phyloP scores from a whole-genome alignment of 1,139 yeast genomes.

The Torulaspora pretoriensis region DNA sequence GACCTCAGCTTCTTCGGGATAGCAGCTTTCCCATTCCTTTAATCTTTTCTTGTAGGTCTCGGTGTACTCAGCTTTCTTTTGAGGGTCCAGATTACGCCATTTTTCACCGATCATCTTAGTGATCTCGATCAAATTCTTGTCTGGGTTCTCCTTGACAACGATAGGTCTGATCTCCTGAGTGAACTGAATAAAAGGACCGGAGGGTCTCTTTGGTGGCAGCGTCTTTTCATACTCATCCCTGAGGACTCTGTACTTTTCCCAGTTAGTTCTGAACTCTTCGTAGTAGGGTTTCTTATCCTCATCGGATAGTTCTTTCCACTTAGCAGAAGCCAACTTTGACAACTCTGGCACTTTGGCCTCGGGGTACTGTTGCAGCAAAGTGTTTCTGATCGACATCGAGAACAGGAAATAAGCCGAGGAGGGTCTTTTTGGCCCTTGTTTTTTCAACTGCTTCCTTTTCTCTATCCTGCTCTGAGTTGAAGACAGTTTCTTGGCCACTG shows the following conservation, averaged over 20 bases:
- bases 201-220: constrained; percentile 38
- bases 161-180: constrained; percentile 35
- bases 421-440: constrained; percentile 39
- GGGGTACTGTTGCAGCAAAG: constrained; percentile 33
- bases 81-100: constrained; percentile 34
- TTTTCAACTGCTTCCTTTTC: constrained; percentile 35
- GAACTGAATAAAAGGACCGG: constrained; percentile 37
- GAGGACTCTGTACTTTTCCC: constrained; percentile 36
- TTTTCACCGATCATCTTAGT: constrained; percentile 37
- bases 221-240: constrained; percentile 37
- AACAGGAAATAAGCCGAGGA: constrained; percentile 38
- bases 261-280: constrained; percentile 34
- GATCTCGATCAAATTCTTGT: constrained; percentile 35
- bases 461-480: constrained; percentile 37
- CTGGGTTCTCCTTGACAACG: constrained; percentile 35
- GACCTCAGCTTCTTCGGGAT: constrained; percentile 29
- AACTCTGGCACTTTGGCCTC: constrained; percentile 38
- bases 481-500: constrained; percentile 32
- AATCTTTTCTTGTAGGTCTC: constrained; percentile 35
- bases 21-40: constrained; percentile 38
- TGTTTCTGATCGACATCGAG: constrained; percentile 36
- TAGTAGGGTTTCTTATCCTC: constrained; percentile 36
- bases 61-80: constrained; percentile 34
- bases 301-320: constrained; percentile 35
- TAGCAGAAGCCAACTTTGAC: constrained; percentile 37